These are phyloP conservation scores for Talaromyces piceae DNA, from an alignment of 2,329 filamentous ascomycete genomes.

Conservation along the genomic window DNA sequence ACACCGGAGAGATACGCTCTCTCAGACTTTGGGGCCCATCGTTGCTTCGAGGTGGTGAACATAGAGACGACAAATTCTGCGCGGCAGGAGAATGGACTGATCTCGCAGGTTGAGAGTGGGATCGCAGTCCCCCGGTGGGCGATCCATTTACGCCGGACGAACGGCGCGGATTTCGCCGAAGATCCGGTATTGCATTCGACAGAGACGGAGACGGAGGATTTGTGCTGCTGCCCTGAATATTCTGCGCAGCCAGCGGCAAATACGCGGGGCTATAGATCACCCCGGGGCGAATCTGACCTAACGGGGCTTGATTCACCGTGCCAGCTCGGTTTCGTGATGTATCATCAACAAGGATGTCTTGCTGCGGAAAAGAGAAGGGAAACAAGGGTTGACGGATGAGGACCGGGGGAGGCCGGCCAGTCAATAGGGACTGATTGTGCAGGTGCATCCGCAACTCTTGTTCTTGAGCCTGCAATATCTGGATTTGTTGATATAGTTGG, in stretches of 20 bases:
- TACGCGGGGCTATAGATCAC: conserved; percentile 29
- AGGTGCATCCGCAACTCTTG: conserved; percentile 42
- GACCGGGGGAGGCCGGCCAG: conserved; percentile 31
- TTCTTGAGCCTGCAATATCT: conserved; percentile 44
- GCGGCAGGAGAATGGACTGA: conserved; percentile 30
- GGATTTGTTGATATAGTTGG: conserved; percentile 43
- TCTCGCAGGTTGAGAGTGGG: conserved; percentile 46
- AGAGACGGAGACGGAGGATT: conserved; percentile 42
- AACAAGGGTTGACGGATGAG: conserved; percentile 36
- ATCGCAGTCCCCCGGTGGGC: conserved; percentile 35
- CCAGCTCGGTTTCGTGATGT: conserved; percentile 29
- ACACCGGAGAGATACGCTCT: conserved; percentile 25
- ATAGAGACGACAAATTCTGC: conserved; percentile 26
- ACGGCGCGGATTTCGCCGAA: conserved; percentile 38
- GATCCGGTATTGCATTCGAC: conserved; percentile 32
- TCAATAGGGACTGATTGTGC: conserved; percentile 38
- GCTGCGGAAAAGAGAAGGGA: conserved; percentile 33
- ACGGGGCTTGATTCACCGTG: conserved; percentile 29
- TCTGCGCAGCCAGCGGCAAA: conserved; percentile 29
- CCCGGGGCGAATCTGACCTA: conserved; percentile 26
- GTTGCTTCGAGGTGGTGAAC: conserved; percentile 23
- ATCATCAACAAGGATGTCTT: conserved; percentile 28
- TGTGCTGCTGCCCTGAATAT: conserved; percentile 33
- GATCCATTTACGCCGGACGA: conserved; percentile 38
- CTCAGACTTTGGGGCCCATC: conserved; percentile 24